Evolutionary conservation across 305 asterid genomes (phyloP).

Genomic region (Coffea humblotiana): DNA sequence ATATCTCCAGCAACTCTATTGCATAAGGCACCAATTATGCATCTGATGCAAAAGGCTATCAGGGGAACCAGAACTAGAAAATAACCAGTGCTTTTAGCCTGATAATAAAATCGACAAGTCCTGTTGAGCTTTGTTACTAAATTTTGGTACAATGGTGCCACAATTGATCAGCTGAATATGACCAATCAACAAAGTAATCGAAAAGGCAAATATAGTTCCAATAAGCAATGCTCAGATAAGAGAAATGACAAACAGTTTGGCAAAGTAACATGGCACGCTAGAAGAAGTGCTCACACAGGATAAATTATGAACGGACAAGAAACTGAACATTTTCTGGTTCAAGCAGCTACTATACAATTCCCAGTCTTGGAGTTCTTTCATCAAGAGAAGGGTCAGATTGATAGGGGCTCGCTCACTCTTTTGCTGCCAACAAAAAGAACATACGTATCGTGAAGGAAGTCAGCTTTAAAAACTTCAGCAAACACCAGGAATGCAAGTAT

Average conservation of each 20-base stretch:
- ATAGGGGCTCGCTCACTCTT: constrained; percentile 20
- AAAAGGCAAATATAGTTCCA: constrained; percentile 1
- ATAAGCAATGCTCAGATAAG: constrained; percentile 34
- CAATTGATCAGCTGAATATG: constrained; percentile 11
- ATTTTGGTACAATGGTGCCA: constrained; percentile 10
- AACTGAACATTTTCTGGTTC: constrained; percentile 31
- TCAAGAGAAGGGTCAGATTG: constrained; percentile 17
- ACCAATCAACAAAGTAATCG: constrained; percentile 2
- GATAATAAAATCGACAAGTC: constrained; percentile 33
- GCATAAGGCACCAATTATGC: constrained; percentile 40
- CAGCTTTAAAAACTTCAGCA: not conserved
- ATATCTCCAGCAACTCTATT: constrained; percentile 28
- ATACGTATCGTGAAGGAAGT: not conserved
- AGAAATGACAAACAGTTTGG: not conserved
- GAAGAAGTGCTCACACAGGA: constrained; percentile 9
- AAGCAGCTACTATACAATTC: constrained; percentile 27
- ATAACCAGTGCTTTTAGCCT: constrained; percentile 55
- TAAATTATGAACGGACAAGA: constrained; percentile 28
- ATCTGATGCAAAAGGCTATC: constrained; percentile 61
- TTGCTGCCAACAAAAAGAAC: constrained; percentile 30
- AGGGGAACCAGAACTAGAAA: constrained; percentile 62
- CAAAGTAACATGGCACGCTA: not conserved
- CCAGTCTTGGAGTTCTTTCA: constrained; percentile 22
- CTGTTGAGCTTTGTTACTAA: constrained; percentile 29
- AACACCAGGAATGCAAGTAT: not conserved